Evolutionary conservation across 345 rosid genomes (phyloP), one percentile per base, ranked within the genome.

Genomic region (Eucalyptus melliodora): DNA sequence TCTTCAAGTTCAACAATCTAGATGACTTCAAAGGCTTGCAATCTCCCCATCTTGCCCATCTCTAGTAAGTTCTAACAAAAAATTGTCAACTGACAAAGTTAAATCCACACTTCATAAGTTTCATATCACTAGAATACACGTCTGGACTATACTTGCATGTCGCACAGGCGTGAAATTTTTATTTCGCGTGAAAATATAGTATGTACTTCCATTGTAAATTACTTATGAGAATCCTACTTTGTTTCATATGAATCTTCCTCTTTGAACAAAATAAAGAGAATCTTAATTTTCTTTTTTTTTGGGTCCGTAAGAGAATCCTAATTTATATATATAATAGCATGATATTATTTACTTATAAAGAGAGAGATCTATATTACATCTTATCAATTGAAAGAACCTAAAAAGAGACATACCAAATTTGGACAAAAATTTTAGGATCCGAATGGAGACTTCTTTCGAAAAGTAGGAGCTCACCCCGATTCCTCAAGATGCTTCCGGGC

Each of bases 221-320:
- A 69, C 5, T 5, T 9, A 42, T 5, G 5, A 34, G 26, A 72
- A 19, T 19, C 1, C 0, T 11, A 72, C 27, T 77, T 3, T 10
- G 5, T 10, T 17, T 17, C 11, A 34, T 72, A 34, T 34, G 24
- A 72, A 34, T 77, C 27, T 77, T 21, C 47, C 15, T 21, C 14
- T 37, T 21, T 19, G 27, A 37, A 77, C 45, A 77, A 37, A 37
- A 77, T 19, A 77, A 19, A 11, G 27, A 24, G 16, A 21, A 21
- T 77, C 47, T 21, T 37, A 37, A 11, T 72, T 19, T 34, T 44
- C 9, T 6, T 17, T 16, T 50, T 51, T 51, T 50, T 50, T 49
- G 1, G 23, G 2, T 51, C 9, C 9, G 9, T 51, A 5, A 31
- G 44, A 24, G 45, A 10, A 72, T 37, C 82, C 11, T 34, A 69